phyloP scores from a whole-genome alignment of 2,329 filamentous ascomycete species.

The Curvularia sp. region DNA sequence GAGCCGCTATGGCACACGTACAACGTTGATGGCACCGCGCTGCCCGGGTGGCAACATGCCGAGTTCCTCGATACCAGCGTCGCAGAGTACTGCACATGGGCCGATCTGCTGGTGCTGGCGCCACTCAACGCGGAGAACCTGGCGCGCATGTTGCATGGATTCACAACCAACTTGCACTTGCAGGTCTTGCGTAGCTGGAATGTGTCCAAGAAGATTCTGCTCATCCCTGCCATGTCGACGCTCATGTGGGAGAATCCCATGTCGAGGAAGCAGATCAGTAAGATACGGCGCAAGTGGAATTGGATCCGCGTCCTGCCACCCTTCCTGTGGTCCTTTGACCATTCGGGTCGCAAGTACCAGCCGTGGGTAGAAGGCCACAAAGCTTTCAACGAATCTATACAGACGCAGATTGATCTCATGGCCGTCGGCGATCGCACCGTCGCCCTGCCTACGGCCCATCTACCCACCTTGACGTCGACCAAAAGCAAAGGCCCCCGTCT shows the following conservation, averaged over 20 bases:
- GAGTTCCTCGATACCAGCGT: constrained; percentile 59
- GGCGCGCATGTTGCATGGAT: constrained; percentile 85
- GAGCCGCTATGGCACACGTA: constrained; percentile 44
- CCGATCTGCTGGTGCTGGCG: constrained; percentile 82
- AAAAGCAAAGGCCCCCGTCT: constrained; percentile 57
- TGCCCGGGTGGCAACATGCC: constrained; percentile 34
- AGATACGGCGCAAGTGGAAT: constrained; percentile 82
- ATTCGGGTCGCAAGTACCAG: constrained; percentile 56
- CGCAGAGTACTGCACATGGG: constrained; percentile 81
- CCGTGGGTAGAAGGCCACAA: constrained; percentile 66
- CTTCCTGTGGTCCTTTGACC: constrained; percentile 80
- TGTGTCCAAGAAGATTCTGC: constrained; percentile 79
- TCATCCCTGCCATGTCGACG: constrained; percentile 88
- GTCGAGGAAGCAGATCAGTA: constrained; percentile 85
- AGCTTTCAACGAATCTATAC: constrained; percentile 75
- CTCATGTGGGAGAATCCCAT: constrained; percentile 91
- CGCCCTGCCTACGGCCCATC: constrained; percentile 42
- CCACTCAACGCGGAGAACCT: constrained; percentile 85
- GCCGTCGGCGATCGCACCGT: constrained; percentile 74
- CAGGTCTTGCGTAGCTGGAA: constrained; percentile 88
- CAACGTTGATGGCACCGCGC: constrained; percentile 26
- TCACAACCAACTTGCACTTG: constrained; percentile 80
- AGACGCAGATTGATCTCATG: constrained; percentile 78
- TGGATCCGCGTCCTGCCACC: constrained; percentile 85
- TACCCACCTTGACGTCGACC: constrained; percentile 41